phyloP scores from a whole-genome alignment of 2,329 filamentous ascomycete species.

The Aureobasidium sp. region DNA sequence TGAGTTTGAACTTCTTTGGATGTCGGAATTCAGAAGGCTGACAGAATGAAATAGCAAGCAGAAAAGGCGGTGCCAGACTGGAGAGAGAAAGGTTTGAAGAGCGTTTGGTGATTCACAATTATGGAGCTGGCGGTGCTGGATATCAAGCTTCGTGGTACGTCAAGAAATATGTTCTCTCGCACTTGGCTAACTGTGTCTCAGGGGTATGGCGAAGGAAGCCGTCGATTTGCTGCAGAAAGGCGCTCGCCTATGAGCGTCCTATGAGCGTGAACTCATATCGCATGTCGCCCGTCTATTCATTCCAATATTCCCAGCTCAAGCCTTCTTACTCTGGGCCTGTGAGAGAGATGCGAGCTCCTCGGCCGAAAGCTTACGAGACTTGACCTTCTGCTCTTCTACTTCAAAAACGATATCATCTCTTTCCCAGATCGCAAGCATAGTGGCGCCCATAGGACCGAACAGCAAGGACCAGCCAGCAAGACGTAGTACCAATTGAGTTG shows the following conservation, averaged over 20 bases:
- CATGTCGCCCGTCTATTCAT: neutral
- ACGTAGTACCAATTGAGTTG: neutral
- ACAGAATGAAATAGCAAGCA: slow-evolving; percentile 34
- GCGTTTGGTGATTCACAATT: slow-evolving; percentile 62
- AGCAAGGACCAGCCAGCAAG: neutral
- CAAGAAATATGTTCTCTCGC: too few relatives aligned
- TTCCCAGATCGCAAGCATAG: neutral
- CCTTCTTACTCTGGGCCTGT: neutral
- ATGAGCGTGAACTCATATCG: too few relatives aligned
- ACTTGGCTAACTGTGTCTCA: too few relatives aligned
- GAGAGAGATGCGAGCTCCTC: neutral
- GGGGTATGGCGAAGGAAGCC: slow-evolving; percentile 9
- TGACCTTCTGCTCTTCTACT: neutral
- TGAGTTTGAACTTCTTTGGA: neutral
- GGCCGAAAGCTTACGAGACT: neutral
- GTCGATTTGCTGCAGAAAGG: slow-evolving; percentile 6
- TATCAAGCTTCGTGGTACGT: slow-evolving; percentile 37
- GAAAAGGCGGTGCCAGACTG: slow-evolving; percentile 61
- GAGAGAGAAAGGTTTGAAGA: slow-evolving; percentile 59
- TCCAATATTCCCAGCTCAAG: neutral
- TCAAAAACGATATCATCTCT: slow-evolving; percentile 7
- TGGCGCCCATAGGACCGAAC: neutral
- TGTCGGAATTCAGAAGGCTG: too few relatives aligned
- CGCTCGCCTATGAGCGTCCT: neutral
- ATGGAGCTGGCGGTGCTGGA: slow-evolving; percentile 66